Percentiles rank a stretch among this genome's conserved stretches.
Conservation (phyloP, 345 rosid species). For the Brassica rapa region DNA sequence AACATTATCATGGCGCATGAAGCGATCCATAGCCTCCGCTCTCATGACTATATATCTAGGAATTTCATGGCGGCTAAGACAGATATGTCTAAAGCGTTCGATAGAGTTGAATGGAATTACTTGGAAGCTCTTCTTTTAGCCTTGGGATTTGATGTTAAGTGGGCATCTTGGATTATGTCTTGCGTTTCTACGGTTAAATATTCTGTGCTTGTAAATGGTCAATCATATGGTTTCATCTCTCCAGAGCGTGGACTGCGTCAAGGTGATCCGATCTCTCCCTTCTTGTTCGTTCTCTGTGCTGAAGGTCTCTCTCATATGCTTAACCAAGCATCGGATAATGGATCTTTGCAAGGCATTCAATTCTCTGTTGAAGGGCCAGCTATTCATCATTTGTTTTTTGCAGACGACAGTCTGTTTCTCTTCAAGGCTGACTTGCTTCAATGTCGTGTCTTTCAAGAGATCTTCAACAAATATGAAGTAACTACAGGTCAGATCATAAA, state of each 20-base stretch:
- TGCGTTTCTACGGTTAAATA: background rate
- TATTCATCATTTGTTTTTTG: background rate
- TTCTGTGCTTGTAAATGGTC: background rate
- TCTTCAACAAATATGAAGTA: too few species aligned
- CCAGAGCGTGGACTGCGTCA: background rate
- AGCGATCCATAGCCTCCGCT: background rate
- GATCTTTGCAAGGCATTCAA: background rate
- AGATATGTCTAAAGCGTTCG: background rate
- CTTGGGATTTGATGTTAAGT: background rate
- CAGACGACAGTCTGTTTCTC: background rate
- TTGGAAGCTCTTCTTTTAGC: background rate
- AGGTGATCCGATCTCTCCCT: background rate
- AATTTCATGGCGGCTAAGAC: background rate
- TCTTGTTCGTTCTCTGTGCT: background rate
- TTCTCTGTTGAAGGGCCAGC: background rate
- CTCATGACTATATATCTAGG: background rate
- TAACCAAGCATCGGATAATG: fast-evolving
- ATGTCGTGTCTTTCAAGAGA: background rate
- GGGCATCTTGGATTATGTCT: background rate
- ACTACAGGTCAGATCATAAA: too few species aligned
- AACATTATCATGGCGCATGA: background rate
- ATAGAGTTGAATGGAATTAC: background rate
- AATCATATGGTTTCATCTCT: background rate
- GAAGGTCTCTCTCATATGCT: background rate
- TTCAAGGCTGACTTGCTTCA: background rate